A percentile compares a stretch with the other conserved stretches of the same genome.
phyloP scores from a whole-genome alignment of 768 basidiomycete genomes.

The Plicaturopsis crispa region DNA sequence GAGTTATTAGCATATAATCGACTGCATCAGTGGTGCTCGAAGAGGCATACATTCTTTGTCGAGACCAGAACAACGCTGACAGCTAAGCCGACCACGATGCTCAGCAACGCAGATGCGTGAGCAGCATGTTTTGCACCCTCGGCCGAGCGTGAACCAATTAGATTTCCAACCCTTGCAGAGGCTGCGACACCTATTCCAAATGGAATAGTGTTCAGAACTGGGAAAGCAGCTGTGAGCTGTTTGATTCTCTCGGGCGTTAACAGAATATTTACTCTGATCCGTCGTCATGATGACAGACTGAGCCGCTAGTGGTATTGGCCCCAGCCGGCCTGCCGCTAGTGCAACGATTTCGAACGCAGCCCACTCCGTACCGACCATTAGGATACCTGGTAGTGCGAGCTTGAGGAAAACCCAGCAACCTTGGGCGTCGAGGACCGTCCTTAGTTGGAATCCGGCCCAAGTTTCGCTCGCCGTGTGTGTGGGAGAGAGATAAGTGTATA shows the following conservation, averaged over 20 bases:
- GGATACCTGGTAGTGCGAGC: conserved; percentile 68
- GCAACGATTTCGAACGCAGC: conserved; percentile 80
- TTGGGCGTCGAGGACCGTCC: conserved; percentile 33
- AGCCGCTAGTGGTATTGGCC: conserved; percentile 59
- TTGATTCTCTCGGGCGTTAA: not conserved
- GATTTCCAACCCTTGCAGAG: conserved; percentile 65
- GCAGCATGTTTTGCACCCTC: conserved; percentile 47
- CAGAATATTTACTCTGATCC: conserved; percentile 48
- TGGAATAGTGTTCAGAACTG: conserved; percentile 67
- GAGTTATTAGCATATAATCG: too few species aligned
- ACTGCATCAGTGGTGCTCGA: not conserved
- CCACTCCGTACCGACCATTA: conserved; percentile 82
- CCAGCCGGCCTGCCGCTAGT: conserved; percentile 65
- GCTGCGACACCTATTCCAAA: conserved; percentile 74
- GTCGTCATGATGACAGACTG: conserved; percentile 78
- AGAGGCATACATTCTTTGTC: too few species aligned
- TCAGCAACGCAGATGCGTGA: conserved; percentile 56
- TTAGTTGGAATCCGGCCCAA: conserved; percentile 53
- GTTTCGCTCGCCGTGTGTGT: conserved; percentile 48
- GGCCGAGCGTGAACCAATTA: conserved; percentile 53
- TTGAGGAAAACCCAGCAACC: conserved; percentile 53
- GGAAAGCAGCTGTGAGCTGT: not conserved
- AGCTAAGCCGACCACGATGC: conserved; percentile 46
- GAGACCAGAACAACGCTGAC: conserved; percentile 57
- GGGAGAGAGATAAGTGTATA: conserved; percentile 42